These are phyloP conservation scores for Neckera pumila DNA, from an alignment of 225 moss, liverwort and hornwort genomes.

Conservation along the genomic window DNA sequence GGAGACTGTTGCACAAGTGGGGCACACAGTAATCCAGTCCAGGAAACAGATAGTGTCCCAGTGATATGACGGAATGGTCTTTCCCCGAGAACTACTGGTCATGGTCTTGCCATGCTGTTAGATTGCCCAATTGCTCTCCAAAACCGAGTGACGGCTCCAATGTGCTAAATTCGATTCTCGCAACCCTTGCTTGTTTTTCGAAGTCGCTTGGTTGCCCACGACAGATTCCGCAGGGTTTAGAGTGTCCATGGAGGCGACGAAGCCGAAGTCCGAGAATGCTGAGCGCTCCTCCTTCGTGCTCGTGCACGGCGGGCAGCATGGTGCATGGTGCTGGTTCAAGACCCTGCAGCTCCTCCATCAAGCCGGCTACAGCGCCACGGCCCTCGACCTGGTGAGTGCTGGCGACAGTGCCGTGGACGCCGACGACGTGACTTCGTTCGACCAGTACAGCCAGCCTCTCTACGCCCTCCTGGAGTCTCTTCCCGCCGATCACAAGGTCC, in stretches of 20 bases:
- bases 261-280: background rate
- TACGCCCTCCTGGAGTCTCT: conserved; percentile 11
- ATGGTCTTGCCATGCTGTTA: background rate
- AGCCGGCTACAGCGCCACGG: conserved; percentile 10
- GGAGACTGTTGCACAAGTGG: background rate
- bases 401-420: conserved; percentile 14
- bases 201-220: background rate
- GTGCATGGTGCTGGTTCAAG: conserved; percentile 44
- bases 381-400: conserved; percentile 28
- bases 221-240: background rate
- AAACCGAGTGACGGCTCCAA: background rate
- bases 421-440: conserved; percentile 12
- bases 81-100: background rate
- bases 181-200: background rate
- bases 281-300: conserved; percentile 6
- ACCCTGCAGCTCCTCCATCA: conserved; percentile 12
- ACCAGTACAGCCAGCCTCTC: conserved; percentile 24
- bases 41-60: background rate
- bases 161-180: background rate
- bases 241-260: background rate
- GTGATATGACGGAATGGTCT: background rate
- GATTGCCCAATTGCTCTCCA: background rate
- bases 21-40: too few species aligned
- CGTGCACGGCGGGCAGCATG: conserved; percentile 31
- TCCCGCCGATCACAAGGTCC: conserved; percentile 6